Evolutionary conservation across 169 alveolate species (phyloP), one percentile per base, ranked within the genome.

Genomic region (Toxoplasma gondii): DNA sequence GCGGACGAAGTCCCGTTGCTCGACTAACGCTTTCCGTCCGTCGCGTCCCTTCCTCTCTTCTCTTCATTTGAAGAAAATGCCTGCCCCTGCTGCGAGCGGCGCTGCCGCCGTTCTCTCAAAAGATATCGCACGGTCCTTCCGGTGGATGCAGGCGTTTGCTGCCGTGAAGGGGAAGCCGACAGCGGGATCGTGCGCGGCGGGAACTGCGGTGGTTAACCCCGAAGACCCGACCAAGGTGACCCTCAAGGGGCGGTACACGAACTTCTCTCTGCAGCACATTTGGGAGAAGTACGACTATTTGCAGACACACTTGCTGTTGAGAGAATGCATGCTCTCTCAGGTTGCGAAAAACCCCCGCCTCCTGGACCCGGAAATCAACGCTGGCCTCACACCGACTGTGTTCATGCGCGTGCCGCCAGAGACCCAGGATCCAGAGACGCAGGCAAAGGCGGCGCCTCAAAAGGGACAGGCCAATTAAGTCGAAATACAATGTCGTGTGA

Each of bases 291-390:
- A 88, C 58, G 91, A 88, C 91, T 88, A 44, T 78, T 49, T 92
- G 29, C 95, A 93, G 88, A 86, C 95, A 16, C 95, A 93, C 87
- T 74, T 93, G 90, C 87, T 93, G 43, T 83, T 93, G 82, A 27
- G 91, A 69, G 95, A 92, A 34, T 70, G 81, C 58, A 1, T 92
- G 53, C 38, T 82, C 39, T 45, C 81, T 0, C 86, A 82, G 84
- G 53, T 84, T 29, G 95, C 91, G 78, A 86, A 93, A 88, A 88
- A 93, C 81, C 95, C 93, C 34, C 83, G 67, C 24, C n/a, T 93
- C 45, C 36, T 93, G 88, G 91, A 81, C 91, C 91, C 93, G 19
- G 95, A 93, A 41, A 39, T 82, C 90, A 82, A 82, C 27, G 53
- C 69, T 39, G 90, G 90, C 38, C 69, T 82, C 67, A 82, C 90